Base-by-base conservation (phyloP, 2,329 filamentous ascomycete genomes). In the Lecanicillium sp. region DNA sequence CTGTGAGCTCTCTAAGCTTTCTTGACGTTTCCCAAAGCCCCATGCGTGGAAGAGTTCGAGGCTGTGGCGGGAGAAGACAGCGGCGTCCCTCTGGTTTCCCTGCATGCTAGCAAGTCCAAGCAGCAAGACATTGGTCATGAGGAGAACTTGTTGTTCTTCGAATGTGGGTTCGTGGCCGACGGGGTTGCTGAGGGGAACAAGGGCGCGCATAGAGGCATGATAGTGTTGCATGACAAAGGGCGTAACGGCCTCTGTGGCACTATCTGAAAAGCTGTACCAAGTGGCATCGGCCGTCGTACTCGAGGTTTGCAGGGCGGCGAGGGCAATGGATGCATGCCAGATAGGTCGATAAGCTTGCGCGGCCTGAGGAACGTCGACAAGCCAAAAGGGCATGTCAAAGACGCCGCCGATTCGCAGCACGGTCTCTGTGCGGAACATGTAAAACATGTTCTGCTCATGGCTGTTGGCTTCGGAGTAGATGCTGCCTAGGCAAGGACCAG, bases 81-180 rank as follows among this genome's bases (percentile, higher is more conserved):
- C 24, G 3, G 43, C 43, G 4, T 45, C 43, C 3, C 32, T 21
- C 33, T 37, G 43, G 17, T 45, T 37, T 8, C 43, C 43, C 23
- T 37, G 43, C 43, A 45, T 37, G 24, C 43, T 45, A 15, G 32
- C 32, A 7, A 45, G 23, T 2, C 43, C 43, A 17, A 37, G 24
- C 11, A 45, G 32, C 3, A 45, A 30, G 14, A 45, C 43, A 15
- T 37, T 45, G 4, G 43, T 37, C 43, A 45, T 45, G 43, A 45
- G 32, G 4, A 45, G 33, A 7, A 45, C 24, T 23, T 44, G 42
- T 30, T 44, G 42, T 11, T 36, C 37, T 12, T 37, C 43, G 21
- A 37, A 37, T 6, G 10, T 37, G 5, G 32, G 32, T 10, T n/a
- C 32, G 11, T 38, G 32, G 4, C 24, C 32, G 11, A 15, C 26